Conservation (phyloP, 495 filamentous ascomycete species). For the Friedmanniomyces simplex region DNA sequence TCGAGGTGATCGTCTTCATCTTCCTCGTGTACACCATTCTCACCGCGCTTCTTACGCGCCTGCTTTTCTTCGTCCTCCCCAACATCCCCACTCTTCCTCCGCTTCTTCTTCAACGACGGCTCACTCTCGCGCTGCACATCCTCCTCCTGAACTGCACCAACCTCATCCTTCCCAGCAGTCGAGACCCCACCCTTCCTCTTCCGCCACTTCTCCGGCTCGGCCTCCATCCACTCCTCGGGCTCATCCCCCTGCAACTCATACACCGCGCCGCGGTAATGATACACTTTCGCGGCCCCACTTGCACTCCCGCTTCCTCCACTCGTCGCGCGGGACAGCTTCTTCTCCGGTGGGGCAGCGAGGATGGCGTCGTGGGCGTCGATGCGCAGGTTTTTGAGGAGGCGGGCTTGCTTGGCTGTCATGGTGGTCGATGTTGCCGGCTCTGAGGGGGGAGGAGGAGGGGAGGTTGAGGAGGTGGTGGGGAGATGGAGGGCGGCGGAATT, state of each 20-base stretch:
- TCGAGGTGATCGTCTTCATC: neutral
- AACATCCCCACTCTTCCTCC: neutral
- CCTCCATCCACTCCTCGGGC: constrained; percentile 8
- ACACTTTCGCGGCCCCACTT: neutral
- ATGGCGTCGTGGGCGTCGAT: neutral
- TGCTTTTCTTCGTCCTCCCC: neutral
- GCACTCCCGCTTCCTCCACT: neutral
- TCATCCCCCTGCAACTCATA: constrained; percentile 4
- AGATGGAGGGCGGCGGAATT: no score
- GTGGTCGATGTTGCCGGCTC: neutral
- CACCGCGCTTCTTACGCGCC: neutral
- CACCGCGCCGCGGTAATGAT: constrained; percentile 9
- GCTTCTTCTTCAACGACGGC: neutral
- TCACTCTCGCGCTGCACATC: neutral
- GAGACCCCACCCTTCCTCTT: neutral
- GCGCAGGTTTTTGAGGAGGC: neutral
- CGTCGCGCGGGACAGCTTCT: neutral
- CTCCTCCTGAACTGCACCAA: neutral
- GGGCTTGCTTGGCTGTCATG: neutral
- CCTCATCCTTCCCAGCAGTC: neutral
- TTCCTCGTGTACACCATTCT: neutral
- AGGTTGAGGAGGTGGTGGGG: neutral
- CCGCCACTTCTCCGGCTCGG: neutral
- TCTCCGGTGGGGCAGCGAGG: neutral
- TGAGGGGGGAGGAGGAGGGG: neutral